Evolutionary conservation across 371 early-diverging fungal species (phyloP), one percentile per base, ranked within the genome.

Genomic region (Ecytonucleospora hepatopenaei): DNA sequence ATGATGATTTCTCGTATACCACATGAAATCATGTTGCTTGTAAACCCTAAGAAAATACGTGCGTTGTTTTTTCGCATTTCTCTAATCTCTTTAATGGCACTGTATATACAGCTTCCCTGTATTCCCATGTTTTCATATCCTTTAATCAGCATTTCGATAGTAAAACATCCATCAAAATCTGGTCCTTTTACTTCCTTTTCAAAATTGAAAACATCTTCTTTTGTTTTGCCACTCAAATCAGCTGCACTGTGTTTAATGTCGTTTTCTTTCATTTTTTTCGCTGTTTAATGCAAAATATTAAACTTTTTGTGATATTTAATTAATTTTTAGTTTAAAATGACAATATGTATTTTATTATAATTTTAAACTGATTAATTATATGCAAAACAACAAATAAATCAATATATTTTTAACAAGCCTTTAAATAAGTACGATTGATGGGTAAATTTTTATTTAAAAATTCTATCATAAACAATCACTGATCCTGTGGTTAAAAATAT

Each of bases 1-100:
- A 86, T 84, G 60, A 98, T 86, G 21, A 87, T 82, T 71, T 98
- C 97, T 54, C 97, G 83, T n/a, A 94, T 76, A 17, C 97, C 99
- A 8, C 90, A 88, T 1, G 92, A 91, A 0, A 97, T 88, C 17
- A 97, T 80, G 77, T 97, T 98, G 48, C 92, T 92, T 1, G 99
- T 98, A 61, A 73, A 78, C 19, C 78, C 78, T 28, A 80, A 68
- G 63, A 72, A 80, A 30, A 80, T 71, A 61, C 73, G 77, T 28
- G 75, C 51, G n/a, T 74, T 70, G 0, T 48, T 60, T 54, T 63
- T 40, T 47, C 59, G 59, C 79, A 79, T 79, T 49, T 31, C 63
- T 30, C 72, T 65, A 26, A 81, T 67, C 68, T 81, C 81, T 28
- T 65, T 30, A 40, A 78, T 76, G 0, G 75, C 77, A 59, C 54